These are phyloP conservation scores for Aaosphaeria pasadenensis DNA, from an alignment of 2,329 filamentous ascomycete genomes.

Conservation along the genomic window DNA sequence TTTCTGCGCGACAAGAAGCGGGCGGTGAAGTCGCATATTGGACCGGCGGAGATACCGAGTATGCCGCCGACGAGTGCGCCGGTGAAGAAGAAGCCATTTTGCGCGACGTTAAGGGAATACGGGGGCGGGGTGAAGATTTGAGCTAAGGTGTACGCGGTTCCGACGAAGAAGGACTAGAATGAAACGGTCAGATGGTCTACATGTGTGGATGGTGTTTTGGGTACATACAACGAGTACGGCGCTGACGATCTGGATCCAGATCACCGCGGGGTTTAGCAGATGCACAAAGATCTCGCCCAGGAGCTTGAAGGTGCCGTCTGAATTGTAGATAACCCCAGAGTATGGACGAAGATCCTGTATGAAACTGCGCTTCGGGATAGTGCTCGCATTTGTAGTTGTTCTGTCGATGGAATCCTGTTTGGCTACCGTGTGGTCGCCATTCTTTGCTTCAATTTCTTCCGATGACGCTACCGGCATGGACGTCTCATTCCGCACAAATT, in stretches of 20 bases:
- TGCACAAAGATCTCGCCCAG: constrained; percentile 15
- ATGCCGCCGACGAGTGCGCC: constrained; percentile 20
- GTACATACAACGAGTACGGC: constrained; percentile 16
- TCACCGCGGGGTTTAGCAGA: constrained; percentile 17
- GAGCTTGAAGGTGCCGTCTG: constrained; percentile 12
- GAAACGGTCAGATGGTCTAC: not conserved
- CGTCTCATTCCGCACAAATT: constrained; percentile 9
- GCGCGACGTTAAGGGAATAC: constrained; percentile 17
- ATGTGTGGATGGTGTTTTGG: not conserved
- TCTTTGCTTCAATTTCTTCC: not conserved
- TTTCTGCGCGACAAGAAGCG: constrained; percentile 9
- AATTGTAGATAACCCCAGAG: constrained; percentile 11
- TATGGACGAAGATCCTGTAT: constrained; percentile 10
- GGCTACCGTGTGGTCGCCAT: not conserved
- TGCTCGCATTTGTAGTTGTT: constrained; percentile 1
- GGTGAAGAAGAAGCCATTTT: constrained; percentile 24
- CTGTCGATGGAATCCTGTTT: not conserved
- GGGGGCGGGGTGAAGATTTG: constrained; percentile 19
- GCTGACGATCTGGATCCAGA: constrained; percentile 17
- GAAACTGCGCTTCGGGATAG: constrained; percentile 7
- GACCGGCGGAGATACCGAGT: constrained; percentile 14
- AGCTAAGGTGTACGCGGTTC: constrained; percentile 20
- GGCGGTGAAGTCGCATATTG: constrained; percentile 16
- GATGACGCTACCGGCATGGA: not conserved
- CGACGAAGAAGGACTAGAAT: constrained; percentile 21